Evolutionary conservation across 805 yeast genomes (phyloP), one percentile per base, ranked within the genome.

Genomic region (Ogataea pignaliae): DNA sequence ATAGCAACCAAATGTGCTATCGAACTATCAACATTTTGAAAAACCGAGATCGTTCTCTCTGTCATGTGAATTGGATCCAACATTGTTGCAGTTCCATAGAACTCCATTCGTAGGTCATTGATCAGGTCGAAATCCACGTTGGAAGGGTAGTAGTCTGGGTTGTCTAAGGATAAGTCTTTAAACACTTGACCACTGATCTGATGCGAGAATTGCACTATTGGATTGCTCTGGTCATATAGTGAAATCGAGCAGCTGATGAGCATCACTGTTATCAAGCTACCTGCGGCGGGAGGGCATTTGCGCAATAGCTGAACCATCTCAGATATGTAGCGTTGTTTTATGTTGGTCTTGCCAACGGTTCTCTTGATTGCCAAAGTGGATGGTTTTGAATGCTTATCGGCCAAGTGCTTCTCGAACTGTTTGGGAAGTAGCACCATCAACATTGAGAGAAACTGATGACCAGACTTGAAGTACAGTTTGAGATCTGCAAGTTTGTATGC

Each of bases 401-500:
- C 41, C 9, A 62, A 26, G 29, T 46, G 65, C 31, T 52, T 60
- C 26, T 57, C 57, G 26, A 71, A 41, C 10, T 59, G 52, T 17
- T 51, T 53, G 5, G 73, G 71, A 17, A 61, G 52, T 15, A 70
- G 50, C 1, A 66, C 50, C 33, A 70, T 16, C 17, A 71, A 45
- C 14, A 63, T 49, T 8, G 72, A 61, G 29, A 70, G 55, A 37
- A 70, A 56, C 31, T 55, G 61, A 50, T 56, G 61, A 10, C 63
- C 42, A 13, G 66, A 35, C 53, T 54, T 53, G 41, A 61, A 43
- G 52, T 56, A 52, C 43, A 59, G 43, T 45, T 57, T 48, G 50
- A 50, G 44, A 44, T 64, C 75, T 3, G 63, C 49, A 8, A 54
- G 43, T 36, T 56, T 59, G 37, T 54, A 48, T 6, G 65, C 37